Percentiles rank a stretch among this genome's conserved stretches.
Conservation (phyloP, 495 filamentous ascomycete genomes). For the Xylaria castorea region DNA sequence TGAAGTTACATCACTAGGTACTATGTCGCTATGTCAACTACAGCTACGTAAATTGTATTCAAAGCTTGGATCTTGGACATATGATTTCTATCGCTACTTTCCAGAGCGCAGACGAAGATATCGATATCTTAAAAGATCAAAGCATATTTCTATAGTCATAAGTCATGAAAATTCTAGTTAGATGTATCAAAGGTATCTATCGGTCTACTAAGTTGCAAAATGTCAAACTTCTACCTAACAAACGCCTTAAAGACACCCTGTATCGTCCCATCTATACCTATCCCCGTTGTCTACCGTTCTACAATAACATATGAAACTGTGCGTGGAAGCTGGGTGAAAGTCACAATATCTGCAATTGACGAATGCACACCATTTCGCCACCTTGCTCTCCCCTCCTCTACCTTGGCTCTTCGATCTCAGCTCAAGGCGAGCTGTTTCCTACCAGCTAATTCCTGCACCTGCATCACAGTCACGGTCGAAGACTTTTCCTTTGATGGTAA, state of each 20-base stretch:
- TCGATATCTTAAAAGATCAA: not conserved
- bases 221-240: not conserved
- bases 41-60: not conserved
- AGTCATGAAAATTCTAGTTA: not conserved
- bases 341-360: not conserved
- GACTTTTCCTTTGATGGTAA: not conserved
- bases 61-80: not conserved
- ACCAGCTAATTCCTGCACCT: not conserved
- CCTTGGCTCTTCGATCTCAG: not conserved
- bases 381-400: not conserved
- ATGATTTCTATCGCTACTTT: not conserved
- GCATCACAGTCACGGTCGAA: not conserved
- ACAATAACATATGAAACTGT: constrained; percentile 7
- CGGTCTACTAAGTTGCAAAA: constrained; percentile 3
- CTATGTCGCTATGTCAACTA: not conserved
- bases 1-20: not conserved
- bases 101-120: not conserved
- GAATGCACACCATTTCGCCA: not conserved
- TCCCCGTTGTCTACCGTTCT: not conserved
- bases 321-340: not conserved
- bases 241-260: constrained; percentile 12
- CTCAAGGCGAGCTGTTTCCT: not conserved
- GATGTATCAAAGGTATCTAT: constrained; percentile 1
- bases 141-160: not conserved
- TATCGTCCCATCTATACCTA: not conserved